Conservation (phyloP, 2,329 filamentous ascomycete genomes). For the Chrysosporium keratinophilum region DNA sequence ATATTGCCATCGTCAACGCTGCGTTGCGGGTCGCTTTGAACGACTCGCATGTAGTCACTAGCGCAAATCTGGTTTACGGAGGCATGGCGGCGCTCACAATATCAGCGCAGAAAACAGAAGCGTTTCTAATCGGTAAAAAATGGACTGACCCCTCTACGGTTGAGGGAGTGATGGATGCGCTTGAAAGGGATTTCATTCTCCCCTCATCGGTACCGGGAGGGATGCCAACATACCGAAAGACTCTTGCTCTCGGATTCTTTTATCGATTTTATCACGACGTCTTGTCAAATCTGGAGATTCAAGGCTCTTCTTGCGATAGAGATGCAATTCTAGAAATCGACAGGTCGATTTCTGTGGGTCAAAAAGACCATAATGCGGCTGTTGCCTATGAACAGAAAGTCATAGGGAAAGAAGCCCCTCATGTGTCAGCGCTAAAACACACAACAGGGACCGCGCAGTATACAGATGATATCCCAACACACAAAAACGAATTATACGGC, state of each 20-base stretch:
- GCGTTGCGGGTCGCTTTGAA: slow-evolving; percentile 66
- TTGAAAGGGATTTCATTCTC: slow-evolving; percentile 84
- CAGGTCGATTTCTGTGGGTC: slow-evolving; percentile 66
- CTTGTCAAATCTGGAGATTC: slow-evolving; percentile 42
- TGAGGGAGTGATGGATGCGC: slow-evolving; percentile 76
- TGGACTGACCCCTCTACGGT: slow-evolving; percentile 73
- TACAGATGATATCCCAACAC: slow-evolving; percentile 81
- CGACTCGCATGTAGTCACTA: slow-evolving; percentile 58
- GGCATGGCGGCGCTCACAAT: slow-evolving; percentile 91
- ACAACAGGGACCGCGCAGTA: slow-evolving; percentile 91
- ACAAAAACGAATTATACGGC: slow-evolving; percentile 81
- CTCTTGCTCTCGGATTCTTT: slow-evolving; percentile 84
- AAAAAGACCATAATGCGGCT: slow-evolving; percentile 65
- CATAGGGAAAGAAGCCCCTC: slow-evolving; percentile 73
- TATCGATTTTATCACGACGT: slow-evolving; percentile 95
- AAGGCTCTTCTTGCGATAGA: slow-evolving; percentile 49
- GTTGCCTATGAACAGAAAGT: slow-evolving; percentile 70
- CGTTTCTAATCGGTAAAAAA: slow-evolving; percentile 64
- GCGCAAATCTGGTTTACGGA: slow-evolving; percentile 75
- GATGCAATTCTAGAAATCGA: slow-evolving; percentile 79
- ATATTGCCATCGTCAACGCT: slow-evolving; percentile 93
- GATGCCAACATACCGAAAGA: slow-evolving; percentile 93
- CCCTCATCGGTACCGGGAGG: slow-evolving; percentile 86
- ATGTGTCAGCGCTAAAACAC: slow-evolving; percentile 87
- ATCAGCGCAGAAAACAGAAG: slow-evolving; percentile 67